phyloP scores from a whole-genome alignment of 257 asterid species.

The Pogostemon cablin region DNA sequence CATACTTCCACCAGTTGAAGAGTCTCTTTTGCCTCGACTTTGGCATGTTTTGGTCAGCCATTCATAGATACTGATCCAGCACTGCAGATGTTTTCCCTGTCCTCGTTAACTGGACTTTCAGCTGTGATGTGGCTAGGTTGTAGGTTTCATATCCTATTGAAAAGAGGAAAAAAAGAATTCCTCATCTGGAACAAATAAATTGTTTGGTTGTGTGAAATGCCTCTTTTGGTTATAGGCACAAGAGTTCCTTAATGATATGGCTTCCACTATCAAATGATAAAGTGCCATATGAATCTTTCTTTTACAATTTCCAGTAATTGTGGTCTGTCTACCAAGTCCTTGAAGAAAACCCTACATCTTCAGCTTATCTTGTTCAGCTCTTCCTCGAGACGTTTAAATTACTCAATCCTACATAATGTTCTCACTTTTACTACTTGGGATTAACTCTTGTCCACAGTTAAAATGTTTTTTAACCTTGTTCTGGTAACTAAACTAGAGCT shows the following conservation, averaged over 20 bases:
- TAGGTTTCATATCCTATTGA: too few species aligned
- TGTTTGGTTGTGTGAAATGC: slow-evolving; percentile 25
- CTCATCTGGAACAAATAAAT: slow-evolving; percentile 28
- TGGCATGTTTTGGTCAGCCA: too few species aligned
- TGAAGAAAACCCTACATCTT: neutral
- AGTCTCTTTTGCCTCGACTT: too few species aligned
- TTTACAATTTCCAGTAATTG: slow-evolving; percentile 3
- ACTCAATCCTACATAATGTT: neutral
- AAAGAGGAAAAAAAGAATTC: neutral
- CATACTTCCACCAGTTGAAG: too few species aligned
- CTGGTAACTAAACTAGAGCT: neutral
- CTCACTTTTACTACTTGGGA: slow-evolving; percentile 1
- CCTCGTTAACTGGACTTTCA: too few species aligned
- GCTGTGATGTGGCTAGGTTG: too few species aligned
- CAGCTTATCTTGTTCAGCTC: neutral
- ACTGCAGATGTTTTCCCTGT: too few species aligned
- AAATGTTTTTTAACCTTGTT: neutral
- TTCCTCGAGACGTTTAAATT: neutral
- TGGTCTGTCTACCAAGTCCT: slow-evolving; percentile 4
- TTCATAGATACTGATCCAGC: too few species aligned
- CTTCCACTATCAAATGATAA: slow-evolving; percentile 17
- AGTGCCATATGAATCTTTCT: slow-evolving; percentile 14
- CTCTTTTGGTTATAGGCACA: slow-evolving; percentile 6
- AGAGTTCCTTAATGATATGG: slow-evolving; percentile 16
- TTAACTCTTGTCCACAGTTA: slow-evolving; percentile 6